These are phyloP conservation scores for Acorus calamus DNA, from an alignment of 106 monocot genomes.

Conservation along the genomic window DNA sequence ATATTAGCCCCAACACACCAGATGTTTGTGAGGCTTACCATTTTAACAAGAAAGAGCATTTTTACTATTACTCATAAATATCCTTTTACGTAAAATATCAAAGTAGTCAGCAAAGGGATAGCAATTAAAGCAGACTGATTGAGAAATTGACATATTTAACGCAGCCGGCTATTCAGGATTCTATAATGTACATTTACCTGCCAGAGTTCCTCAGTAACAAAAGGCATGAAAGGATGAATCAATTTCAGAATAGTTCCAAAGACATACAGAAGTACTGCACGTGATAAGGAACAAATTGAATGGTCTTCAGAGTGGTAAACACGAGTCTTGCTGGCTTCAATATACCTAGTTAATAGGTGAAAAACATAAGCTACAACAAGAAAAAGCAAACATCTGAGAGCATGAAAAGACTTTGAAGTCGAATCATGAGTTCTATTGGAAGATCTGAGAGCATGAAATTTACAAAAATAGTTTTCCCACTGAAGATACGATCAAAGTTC, in stretches of 20 bases:
- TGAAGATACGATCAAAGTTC: no score
- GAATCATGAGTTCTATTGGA: no score
- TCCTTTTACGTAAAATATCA: no score
- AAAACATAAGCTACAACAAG: neutral
- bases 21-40: no score
- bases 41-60: no score
- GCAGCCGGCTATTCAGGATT: neutral
- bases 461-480: no score
- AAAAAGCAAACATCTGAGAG: neutral
- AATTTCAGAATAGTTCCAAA: slow-evolving; percentile 89
- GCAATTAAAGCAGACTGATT: no score
- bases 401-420: neutral
- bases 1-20: no score
- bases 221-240: slow-evolving; percentile 99
- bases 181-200: slow-evolving; percentile 39
- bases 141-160: no score
- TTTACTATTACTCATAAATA: no score
- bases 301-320: slow-evolving; percentile 45
- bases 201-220: slow-evolving; percentile 97
- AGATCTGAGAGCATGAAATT: neutral
- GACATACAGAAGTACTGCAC: slow-evolving; percentile 76
- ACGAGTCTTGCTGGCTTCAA: slow-evolving; percentile 98
- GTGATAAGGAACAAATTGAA: slow-evolving; percentile 37
- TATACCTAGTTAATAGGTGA: slow-evolving; percentile 52
- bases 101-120: no score